Conservation (phyloP, 2,329 filamentous ascomycete species). For the Colletotrichum spaethianum region DNA sequence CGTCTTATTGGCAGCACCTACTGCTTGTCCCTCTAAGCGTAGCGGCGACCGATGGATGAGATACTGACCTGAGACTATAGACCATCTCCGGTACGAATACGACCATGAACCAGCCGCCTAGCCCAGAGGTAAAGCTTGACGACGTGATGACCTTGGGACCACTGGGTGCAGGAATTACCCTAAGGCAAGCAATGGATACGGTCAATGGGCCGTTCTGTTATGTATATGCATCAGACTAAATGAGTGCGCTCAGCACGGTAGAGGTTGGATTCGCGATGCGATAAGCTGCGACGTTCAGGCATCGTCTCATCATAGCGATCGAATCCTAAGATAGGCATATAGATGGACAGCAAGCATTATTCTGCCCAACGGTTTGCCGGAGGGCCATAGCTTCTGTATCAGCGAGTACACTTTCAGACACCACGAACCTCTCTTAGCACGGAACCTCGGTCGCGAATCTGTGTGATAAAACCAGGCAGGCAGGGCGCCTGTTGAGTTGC, state of each 20-base stretch:
- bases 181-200: constrained; percentile 55
- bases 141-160: constrained; percentile 51
- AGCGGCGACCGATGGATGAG: neutral
- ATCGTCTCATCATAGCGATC: neutral
- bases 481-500: neutral
- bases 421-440: neutral
- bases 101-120: constrained; percentile 56
- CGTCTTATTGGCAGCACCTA: neutral
- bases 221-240: constrained; percentile 50
- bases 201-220: constrained; percentile 60
- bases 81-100: constrained; percentile 58
- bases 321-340: no score
- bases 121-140: constrained; percentile 57
- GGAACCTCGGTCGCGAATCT: constrained; percentile 2
- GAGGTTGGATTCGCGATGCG: no score
- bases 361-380: neutral
- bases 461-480: constrained; percentile 2
- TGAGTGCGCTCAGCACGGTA: neutral
- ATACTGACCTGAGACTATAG: neutral
- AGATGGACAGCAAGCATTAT: neutral
- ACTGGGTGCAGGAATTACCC: constrained; percentile 52
- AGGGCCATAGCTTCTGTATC: neutral
- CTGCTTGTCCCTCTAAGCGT: neutral
- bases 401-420: neutral
- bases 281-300: neutral